phyloP scores from a whole-genome alignment of 2,329 filamentous ascomycete species.

The Chrysoporthe puriensis region DNA sequence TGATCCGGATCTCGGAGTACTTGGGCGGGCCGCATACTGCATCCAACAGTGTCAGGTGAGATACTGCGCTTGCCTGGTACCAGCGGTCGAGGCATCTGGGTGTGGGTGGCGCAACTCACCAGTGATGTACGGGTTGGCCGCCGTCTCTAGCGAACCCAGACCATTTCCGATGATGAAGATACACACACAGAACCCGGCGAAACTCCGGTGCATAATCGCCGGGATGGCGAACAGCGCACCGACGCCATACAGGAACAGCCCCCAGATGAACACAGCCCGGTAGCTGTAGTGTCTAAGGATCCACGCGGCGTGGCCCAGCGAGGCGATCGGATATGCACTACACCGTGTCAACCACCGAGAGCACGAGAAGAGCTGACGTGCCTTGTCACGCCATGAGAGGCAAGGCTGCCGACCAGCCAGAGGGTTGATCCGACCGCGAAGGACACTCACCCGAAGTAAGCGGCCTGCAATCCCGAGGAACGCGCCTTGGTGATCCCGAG shows the following conservation, averaged over 20 bases:
- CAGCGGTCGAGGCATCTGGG: background rate
- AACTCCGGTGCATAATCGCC: conserved; percentile 64
- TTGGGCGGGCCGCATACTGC: conserved; percentile 61
- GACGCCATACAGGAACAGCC: conserved; percentile 67
- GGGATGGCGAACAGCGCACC: conserved; percentile 61
- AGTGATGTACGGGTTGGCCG: conserved; percentile 75
- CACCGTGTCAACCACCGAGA: conserved; percentile 5
- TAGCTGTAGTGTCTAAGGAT: conserved; percentile 67
- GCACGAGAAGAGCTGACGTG: background rate
- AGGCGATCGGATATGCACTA: conserved; percentile 70
- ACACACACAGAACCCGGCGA: conserved; percentile 72
- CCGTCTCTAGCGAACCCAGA: conserved; percentile 74
- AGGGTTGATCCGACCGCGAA: background rate
- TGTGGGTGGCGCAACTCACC: conserved; percentile 37
- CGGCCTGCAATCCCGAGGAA: conserved; percentile 65
- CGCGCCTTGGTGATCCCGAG: conserved; percentile 58
- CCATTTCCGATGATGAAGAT: conserved; percentile 78
- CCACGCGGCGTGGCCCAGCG: conserved; percentile 68
- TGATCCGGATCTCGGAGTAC: conserved; percentile 74
- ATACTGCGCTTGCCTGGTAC: background rate
- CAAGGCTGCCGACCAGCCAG: too few relatives aligned
- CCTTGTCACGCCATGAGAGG: too few relatives aligned
- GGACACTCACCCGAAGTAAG: conserved; percentile 62
- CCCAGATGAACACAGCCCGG: conserved; percentile 67
- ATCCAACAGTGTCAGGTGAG: conserved; percentile 16